Percentiles rank a stretch among this genome's conserved stretches.
Evolutionary conservation across 768 basidiomycete genomes (phyloP).

Genomic region (Psilocybe sp.): DNA sequence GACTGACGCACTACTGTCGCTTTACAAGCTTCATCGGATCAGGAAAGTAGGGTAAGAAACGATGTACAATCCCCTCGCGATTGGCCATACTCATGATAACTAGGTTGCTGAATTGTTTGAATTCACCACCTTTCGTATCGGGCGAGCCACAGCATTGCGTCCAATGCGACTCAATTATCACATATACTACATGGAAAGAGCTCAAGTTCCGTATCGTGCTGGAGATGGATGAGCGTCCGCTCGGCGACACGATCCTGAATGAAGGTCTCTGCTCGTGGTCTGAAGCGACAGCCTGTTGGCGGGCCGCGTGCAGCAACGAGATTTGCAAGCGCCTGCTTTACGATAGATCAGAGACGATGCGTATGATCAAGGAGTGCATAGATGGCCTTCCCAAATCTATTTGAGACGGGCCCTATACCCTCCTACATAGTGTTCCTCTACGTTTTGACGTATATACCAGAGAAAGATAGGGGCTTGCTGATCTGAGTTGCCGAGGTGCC

Average conservation of each 20-base stretch:
- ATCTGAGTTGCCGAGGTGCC: not conserved
- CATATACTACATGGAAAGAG: slow-evolving; percentile 64
- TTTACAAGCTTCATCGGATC: slow-evolving; percentile 52
- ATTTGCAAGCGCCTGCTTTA: slow-evolving; percentile 51
- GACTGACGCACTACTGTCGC: slow-evolving; percentile 48
- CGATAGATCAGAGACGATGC: slow-evolving; percentile 51
- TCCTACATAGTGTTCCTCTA: not conserved
- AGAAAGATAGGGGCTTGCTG: not conserved
- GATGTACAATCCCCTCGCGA: not conserved
- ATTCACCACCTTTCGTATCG: slow-evolving; percentile 57
- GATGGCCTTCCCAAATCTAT: slow-evolving; percentile 40
- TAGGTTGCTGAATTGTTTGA: slow-evolving; percentile 43
- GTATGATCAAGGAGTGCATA: slow-evolving; percentile 52
- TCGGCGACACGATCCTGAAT: slow-evolving; percentile 55
- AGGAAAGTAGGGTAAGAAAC: slow-evolving; percentile 42
- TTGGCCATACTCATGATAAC: not conserved
- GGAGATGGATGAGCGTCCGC: slow-evolving; percentile 58
- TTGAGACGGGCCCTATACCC: not conserved
- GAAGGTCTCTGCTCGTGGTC: slow-evolving; percentile 51
- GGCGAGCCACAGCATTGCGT: slow-evolving; percentile 45
- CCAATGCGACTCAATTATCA: slow-evolving; percentile 44
- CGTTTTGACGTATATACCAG: not conserved
- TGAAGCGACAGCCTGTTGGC: slow-evolving; percentile 62
- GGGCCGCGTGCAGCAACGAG: slow-evolving; percentile 44
- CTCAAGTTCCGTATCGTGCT: slow-evolving; percentile 53